Conservation (phyloP, 192 early-diverging fungal genomes). For the Backusella mclennaniae region DNA sequence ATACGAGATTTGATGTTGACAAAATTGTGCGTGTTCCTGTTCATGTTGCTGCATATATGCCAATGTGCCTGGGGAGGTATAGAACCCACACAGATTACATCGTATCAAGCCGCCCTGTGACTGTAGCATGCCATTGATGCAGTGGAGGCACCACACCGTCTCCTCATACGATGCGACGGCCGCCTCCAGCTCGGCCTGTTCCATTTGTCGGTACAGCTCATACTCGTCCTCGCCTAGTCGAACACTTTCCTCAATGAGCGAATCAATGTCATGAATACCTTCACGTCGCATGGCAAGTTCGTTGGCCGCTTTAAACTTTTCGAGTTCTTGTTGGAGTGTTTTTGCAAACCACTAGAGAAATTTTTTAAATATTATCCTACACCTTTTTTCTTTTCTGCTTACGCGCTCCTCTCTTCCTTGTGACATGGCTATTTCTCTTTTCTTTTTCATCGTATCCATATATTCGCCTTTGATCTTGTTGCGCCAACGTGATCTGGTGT, state of each 20-base stretch:
- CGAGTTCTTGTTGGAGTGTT: neutral
- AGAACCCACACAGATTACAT: neutral
- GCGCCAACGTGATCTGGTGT: neutral
- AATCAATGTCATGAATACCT: neutral
- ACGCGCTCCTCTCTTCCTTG: neutral
- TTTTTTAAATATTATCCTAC: neutral
- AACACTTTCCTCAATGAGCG: neutral
- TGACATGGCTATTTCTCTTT: neutral
- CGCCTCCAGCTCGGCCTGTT: neutral
- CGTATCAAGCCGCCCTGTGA: neutral
- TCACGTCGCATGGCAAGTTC: neutral
- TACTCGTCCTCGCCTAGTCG: neutral
- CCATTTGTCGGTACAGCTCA: neutral
- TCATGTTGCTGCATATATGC: neutral
- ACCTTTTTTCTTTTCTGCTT: neutral
- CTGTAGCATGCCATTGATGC: neutral
- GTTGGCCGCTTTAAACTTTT: neutral
- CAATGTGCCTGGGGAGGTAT: neutral
- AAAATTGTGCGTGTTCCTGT: neutral
- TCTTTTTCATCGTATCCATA: neutral
- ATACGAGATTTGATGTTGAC: neutral
- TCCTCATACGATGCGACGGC: neutral
- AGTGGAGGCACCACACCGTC: neutral
- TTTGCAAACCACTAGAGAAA: neutral
- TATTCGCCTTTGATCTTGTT: slow-evolving; percentile 3